These are phyloP conservation scores for Groenewaldozyma auringiensis DNA, from an alignment of 1,139 yeast genomes.

Conservation along the genomic window DNA sequence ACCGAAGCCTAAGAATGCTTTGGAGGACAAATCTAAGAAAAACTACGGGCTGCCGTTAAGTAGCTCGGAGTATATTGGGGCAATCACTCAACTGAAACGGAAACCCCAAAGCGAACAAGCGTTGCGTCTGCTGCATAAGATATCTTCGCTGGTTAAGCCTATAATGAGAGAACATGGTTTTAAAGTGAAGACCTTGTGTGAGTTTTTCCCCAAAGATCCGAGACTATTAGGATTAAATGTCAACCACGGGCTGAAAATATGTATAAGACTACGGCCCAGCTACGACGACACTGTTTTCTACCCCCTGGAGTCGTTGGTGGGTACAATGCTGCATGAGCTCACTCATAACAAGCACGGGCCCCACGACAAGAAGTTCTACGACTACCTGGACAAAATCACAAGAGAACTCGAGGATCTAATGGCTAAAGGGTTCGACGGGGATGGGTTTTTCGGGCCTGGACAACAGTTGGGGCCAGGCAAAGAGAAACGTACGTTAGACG, in stretches of 20 bases:
- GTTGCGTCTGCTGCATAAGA: conserved; percentile 24
- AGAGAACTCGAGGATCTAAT: conserved; percentile 51
- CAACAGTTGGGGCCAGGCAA: conserved; percentile 32
- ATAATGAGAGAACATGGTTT: conserved; percentile 62
- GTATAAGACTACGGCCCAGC: conserved; percentile 60
- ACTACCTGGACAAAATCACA: conserved; percentile 53
- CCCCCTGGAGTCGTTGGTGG: conserved; percentile 61
- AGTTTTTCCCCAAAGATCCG: conserved; percentile 72
- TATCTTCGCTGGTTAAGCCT: conserved; percentile 41
- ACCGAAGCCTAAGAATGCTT: background rate
- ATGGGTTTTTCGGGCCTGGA: conserved; percentile 46
- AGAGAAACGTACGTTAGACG: conserved; percentile 12
- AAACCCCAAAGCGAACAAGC: conserved; percentile 27
- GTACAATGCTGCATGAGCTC: conserved; percentile 83
- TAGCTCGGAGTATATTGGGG: conserved; percentile 14
- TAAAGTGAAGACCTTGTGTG: conserved; percentile 63
- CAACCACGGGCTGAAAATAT: conserved; percentile 71
- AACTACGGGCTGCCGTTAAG: background rate
- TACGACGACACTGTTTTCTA: conserved; percentile 50
- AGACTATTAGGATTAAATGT: conserved; percentile 74
- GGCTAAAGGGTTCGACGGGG: conserved; percentile 37
- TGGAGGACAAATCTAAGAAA: background rate
- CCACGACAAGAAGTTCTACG: conserved; percentile 68
- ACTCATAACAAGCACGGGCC: conserved; percentile 76
- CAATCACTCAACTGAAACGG: conserved; percentile 23